Percentiles rank a stretch among this genome's conserved stretches.
Conservation (phyloP, 371 early-diverging fungal species). For the Catenaria anguillulae region DNA sequence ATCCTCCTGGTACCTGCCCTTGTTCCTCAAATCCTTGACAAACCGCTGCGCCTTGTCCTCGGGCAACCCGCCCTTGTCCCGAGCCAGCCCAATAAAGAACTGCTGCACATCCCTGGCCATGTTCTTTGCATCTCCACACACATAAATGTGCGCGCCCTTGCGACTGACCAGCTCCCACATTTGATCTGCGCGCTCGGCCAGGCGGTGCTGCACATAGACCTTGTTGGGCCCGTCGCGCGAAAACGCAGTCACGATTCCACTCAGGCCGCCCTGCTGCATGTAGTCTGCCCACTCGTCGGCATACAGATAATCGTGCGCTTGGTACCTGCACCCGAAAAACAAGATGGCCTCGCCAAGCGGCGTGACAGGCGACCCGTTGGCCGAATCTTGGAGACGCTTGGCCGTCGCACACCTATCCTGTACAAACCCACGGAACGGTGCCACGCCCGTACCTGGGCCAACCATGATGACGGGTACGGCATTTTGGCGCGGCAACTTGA, state of each 20-base stretch:
- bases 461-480: conserved; percentile 83
- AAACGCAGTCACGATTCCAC: conserved; percentile 47
- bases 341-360: conserved; percentile 60
- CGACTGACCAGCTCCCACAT: conserved; percentile 61
- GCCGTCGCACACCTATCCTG: conserved; percentile 52
- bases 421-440: conserved; percentile 90
- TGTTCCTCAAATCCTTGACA: conserved; percentile 61
- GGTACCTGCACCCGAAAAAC: conserved; percentile 82
- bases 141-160: conserved; percentile 64
- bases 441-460: conserved; percentile 96
- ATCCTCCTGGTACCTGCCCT: conserved; percentile 3
- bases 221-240: conserved; percentile 64
- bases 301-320: conserved; percentile 75
- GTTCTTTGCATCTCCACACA: conserved; percentile 89
- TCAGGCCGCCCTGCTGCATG: conserved; percentile 12
- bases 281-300: conserved; percentile 60
- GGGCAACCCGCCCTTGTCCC: conserved; percentile 43
- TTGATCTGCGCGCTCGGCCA: conserved; percentile 41
- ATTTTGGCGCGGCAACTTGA: conserved; percentile 68
- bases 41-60: conserved; percentile 55
- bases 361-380: not conserved
- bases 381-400: conserved; percentile 22
- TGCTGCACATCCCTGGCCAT: conserved; percentile 88
- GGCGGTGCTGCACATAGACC: conserved; percentile 75
- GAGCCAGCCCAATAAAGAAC: conserved; percentile 51